Base-by-base conservation (phyloP, 192 early-diverging fungal genomes). In the Piromyces finnis region DNA sequence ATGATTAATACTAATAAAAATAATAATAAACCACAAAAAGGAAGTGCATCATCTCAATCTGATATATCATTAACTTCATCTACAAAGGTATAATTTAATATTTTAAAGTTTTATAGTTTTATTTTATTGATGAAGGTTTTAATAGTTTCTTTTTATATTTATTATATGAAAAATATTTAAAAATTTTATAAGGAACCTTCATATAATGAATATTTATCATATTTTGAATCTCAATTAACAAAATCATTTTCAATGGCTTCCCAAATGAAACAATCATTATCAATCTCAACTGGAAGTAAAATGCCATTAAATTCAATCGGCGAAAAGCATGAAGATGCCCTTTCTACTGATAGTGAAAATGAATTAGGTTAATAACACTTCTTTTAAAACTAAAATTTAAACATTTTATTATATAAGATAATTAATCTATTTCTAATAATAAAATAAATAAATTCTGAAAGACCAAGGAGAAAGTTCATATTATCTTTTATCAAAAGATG, bases 1-100 rank as follows among this genome's bases (percentile, higher is more conserved):
- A 81, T 88, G 30, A 78, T 83, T 26, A 41, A 78, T 36, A 15
- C 79, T 2, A 68, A 68, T 68, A 68, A 68, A 68, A n/a, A 26
- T n/a, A n/a, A 26, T n/a, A 11, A 7, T 68, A 68, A 68, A 68
- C 51, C 51, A 26, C 51, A 68, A 68, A 68, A 68, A 68, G 51
- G 51, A 68, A 68, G 51, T 68, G 22, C 51, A 11, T 68, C 51
- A 11, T 68, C 51, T n/a, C 51, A 68, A n/a, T 68, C 51, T 9
- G 51, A 68, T 27, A 26, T n/a, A 11, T 68, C 51, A 5, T 9
- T n/a, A n/a, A 9, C 22, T n/a, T 68, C 51, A 11, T 68, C 26
- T n/a, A n/a, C 51, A 68, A 68, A 68, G n/a, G 51, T 68, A 68
- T 37, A 14, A 14, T 37, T 14, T 35, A 7, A 12, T 35, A 35